Evolutionary conservation across 1,284 basidiomycete genomes (phyloP).

Genomic region (Fomitopsis schrenkii): DNA sequence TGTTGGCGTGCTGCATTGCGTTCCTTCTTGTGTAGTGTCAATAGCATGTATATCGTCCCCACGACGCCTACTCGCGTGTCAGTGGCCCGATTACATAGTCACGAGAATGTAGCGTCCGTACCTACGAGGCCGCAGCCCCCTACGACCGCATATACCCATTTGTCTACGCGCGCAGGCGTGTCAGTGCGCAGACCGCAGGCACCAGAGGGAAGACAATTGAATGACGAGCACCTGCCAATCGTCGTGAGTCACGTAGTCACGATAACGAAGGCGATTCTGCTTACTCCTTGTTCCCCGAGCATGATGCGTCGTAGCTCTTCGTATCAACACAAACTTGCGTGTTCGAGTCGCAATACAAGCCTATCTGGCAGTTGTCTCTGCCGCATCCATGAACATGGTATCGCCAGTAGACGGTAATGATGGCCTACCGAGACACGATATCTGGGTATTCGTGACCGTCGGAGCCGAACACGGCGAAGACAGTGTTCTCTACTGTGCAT

Average conservation of each 20-base stretch:
- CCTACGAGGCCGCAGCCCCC: constrained; percentile 68
- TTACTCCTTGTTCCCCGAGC: constrained; percentile 80
- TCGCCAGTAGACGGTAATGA: background rate
- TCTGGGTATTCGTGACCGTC: constrained; percentile 57
- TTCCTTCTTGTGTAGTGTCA: constrained; percentile 65
- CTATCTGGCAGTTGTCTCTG: constrained; percentile 65
- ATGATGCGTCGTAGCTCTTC: constrained; percentile 53
- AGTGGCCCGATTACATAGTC: background rate
- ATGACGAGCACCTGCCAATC: constrained; percentile 59
- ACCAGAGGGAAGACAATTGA: constrained; percentile 66
- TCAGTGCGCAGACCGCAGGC: constrained; percentile 61
- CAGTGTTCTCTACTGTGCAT: constrained; percentile 77
- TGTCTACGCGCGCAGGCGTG: constrained; percentile 57
- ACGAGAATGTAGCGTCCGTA: constrained; percentile 29
- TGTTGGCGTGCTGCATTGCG: constrained; percentile 76
- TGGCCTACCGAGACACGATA: constrained; percentile 73
- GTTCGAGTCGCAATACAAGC: constrained; percentile 72
- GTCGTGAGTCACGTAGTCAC: background rate
- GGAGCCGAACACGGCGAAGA: constrained; percentile 65
- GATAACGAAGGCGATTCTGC: constrained; percentile 17
- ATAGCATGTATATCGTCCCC: constrained; percentile 64
- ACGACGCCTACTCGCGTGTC: constrained; percentile 51
- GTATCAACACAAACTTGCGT: constrained; percentile 54
- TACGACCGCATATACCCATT: constrained; percentile 74
- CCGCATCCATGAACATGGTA: constrained; percentile 2